Conservation (phyloP, 768 basidiomycete species). For the Suillus variegatus region DNA sequence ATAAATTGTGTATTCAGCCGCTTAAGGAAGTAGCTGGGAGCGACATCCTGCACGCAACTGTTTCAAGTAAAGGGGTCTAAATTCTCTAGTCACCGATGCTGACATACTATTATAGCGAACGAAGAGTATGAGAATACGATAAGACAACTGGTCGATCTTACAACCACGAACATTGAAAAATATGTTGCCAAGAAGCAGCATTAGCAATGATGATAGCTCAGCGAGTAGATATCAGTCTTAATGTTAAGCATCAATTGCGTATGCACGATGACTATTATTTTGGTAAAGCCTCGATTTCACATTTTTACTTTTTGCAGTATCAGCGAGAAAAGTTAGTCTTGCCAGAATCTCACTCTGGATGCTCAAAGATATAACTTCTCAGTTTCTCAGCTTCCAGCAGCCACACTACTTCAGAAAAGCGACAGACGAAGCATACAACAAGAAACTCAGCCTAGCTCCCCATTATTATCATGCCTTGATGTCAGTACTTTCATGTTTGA, state of each 20-base stretch:
- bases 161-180: constrained; percentile 9
- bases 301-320: neutral
- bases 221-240: constrained; percentile 4
- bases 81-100: neutral
- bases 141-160: constrained; percentile 8
- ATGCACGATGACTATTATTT: neutral
- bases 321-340: constrained; percentile 13
- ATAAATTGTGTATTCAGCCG: constrained; percentile 9
- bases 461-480: neutral
- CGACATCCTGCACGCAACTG: constrained; percentile 4
- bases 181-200: constrained; percentile 7
- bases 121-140: constrained; percentile 8
- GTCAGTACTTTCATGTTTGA: neutral
- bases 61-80: constrained; percentile 5
- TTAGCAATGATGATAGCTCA: constrained; percentile 10
- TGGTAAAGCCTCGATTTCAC: neutral
- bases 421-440: neutral
- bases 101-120: neutral
- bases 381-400: neutral
- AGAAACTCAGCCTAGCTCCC: neutral
- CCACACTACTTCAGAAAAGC: too few relatives aligned
- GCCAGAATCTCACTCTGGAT: neutral
- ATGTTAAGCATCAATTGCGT: constrained; percentile 7
- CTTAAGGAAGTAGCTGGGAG: constrained; percentile 4
- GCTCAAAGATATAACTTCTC: neutral